Conservation (phyloP, 2,329 filamentous ascomycete species). For the Amylocarpus encephaloides region DNA sequence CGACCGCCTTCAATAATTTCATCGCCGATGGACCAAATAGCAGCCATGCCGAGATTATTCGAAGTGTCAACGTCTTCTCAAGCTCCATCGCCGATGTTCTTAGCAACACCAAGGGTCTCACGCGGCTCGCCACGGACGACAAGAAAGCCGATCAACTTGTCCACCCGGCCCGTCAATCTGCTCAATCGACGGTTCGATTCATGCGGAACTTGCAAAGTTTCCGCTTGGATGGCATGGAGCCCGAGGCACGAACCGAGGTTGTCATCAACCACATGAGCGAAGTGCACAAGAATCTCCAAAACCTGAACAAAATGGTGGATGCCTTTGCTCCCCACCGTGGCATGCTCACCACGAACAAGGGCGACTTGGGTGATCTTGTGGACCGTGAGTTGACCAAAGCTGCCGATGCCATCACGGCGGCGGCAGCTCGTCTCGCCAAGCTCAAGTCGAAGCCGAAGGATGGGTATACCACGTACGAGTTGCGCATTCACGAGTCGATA, state of each 20-base stretch:
- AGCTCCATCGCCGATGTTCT: conserved; percentile 90
- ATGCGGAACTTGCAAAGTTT: conserved; percentile 93
- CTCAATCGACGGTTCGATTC: conserved; percentile 83
- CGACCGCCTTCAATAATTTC: conserved; percentile 96
- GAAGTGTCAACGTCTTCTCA: conserved; percentile 82
- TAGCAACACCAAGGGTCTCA: conserved; percentile 93
- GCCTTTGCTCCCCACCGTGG: conserved; percentile 81
- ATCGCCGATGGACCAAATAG: conserved; percentile 94
- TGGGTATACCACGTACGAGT: conserved; percentile 90
- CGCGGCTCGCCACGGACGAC: conserved; percentile 87
- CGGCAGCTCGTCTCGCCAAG: conserved; percentile 81
- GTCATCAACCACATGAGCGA: conserved; percentile 98
- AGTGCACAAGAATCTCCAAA: conserved; percentile 88
- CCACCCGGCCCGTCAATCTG: conserved; percentile 75
- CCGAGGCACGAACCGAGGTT: conserved; percentile 89
- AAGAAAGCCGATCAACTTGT: conserved; percentile 86
- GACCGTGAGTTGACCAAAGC: conserved; percentile 89
- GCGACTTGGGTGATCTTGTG: conserved; percentile 88
- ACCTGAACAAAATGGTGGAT: conserved; percentile 88
- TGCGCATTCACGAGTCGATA: conserved; percentile 93
- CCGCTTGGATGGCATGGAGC: conserved; percentile 82
- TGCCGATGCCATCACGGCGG: conserved; percentile 89
- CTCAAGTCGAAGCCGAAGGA: conserved; percentile 95
- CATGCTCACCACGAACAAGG: conserved; percentile 70
- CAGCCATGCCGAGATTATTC: conserved; percentile 84